These are phyloP conservation scores for Diutina pseudorugosa DNA, from an alignment of 1,139 yeast genomes.

Conservation along the genomic window DNA sequence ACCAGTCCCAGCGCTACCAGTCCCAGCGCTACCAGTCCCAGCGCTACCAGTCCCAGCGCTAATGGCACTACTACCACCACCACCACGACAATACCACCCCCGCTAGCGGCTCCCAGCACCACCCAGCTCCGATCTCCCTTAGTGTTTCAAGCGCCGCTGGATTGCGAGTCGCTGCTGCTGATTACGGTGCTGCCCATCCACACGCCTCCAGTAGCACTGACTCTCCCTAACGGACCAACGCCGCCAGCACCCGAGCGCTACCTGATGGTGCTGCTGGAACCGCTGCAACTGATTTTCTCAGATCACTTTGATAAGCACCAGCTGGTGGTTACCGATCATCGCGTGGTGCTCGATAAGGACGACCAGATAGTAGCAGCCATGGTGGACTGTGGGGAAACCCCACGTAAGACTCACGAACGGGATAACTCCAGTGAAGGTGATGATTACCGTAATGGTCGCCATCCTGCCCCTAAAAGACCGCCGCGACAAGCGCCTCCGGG, in stretches of 20 bases:
- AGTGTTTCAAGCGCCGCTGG: not conserved
- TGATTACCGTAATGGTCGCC: not conserved
- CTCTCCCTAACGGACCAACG: not conserved
- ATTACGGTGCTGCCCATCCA: not conserved
- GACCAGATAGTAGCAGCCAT: too few species aligned
- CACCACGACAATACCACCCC: too few species aligned
- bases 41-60: not conserved
- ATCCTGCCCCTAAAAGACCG: not conserved
- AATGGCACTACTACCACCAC: too few species aligned
- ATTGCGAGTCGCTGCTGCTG: not conserved
- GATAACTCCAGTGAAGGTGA: not conserved
- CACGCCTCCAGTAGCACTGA: not conserved
- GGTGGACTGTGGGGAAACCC: too few species aligned
- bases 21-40: not conserved
- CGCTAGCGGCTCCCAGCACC: not conserved
- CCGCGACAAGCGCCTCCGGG: not conserved
- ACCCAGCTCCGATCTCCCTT: not conserved
- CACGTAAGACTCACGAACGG: not conserved
- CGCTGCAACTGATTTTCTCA: not conserved
- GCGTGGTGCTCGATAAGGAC: not conserved
- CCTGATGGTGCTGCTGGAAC: not conserved
- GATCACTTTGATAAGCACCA: not conserved
- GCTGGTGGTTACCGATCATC: slow-evolving; percentile 1
- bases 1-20: not conserved
- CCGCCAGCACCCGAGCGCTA: not conserved